Evolutionary conservation across 2,329 filamentous ascomycete genomes (phyloP).

Genomic region (Didymella keratinophila): DNA sequence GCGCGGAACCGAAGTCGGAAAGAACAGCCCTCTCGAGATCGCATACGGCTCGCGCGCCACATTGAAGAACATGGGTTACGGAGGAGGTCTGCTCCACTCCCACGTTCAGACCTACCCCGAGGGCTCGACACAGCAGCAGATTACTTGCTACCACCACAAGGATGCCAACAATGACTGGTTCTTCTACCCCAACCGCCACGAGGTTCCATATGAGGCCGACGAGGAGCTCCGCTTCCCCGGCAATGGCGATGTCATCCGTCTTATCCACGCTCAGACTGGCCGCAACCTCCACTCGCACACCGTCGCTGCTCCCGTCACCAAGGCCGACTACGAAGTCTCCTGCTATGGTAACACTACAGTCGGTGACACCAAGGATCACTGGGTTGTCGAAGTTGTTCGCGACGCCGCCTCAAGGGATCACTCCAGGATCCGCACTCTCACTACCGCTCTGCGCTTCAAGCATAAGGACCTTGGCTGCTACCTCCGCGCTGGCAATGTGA

Average conservation of each 20-base stretch:
- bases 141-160: conserved; percentile 99
- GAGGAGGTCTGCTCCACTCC: conserved; percentile 93
- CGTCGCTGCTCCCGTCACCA: conserved; percentile 86
- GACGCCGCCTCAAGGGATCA: conserved; percentile 88
- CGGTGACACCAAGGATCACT: conserved; percentile 97
- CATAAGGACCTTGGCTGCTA: conserved; percentile 89
- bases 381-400: conserved; percentile 88
- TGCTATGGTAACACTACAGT: conserved; percentile 95
- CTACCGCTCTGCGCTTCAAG: conserved; percentile 88
- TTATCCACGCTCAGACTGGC: conserved; percentile 94
- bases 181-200: conserved; percentile 89
- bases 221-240: conserved; percentile 76
- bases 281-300: conserved; percentile 96
- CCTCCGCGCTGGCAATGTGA: conserved; percentile 91
- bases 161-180: conserved; percentile 99
- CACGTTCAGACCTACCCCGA: conserved; percentile 97
- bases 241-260: conserved; percentile 79
- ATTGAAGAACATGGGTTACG: conserved; percentile 99
- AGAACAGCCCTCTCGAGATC: conserved; percentile 91
- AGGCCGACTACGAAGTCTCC: conserved; percentile 91
- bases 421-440: conserved; percentile 86
- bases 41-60: conserved; percentile 89
- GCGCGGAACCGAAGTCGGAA: conserved; percentile 89
- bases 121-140: conserved; percentile 91
- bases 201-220: conserved; percentile 75